phyloP scores from a whole-genome alignment of 768 basidiomycete genomes.

The Boletus bicolor region DNA sequence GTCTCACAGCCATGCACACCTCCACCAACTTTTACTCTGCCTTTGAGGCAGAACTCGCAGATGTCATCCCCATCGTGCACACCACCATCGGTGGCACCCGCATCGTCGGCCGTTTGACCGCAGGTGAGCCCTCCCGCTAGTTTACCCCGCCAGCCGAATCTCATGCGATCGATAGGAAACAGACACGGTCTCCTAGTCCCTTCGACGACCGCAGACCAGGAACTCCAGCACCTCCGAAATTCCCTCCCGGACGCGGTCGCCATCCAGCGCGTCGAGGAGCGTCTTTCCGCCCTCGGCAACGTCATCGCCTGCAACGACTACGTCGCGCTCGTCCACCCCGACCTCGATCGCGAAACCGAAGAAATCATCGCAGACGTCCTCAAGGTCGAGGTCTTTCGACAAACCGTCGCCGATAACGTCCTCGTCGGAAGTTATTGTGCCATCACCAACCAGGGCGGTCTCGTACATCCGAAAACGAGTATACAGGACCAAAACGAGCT shows the following conservation, averaged over 20 bases:
- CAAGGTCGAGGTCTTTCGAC: slow-evolving; percentile 98
- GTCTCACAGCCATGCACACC: slow-evolving; percentile 89
- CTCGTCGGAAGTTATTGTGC: slow-evolving; percentile 95
- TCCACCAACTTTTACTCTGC: slow-evolving; percentile 98
- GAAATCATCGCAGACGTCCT: slow-evolving; percentile 99
- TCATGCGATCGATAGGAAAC: slow-evolving; percentile 57
- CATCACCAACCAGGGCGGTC: slow-evolving; percentile 93
- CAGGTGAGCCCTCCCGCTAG: slow-evolving; percentile 48
- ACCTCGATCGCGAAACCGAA: slow-evolving; percentile 97
- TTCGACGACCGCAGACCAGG: slow-evolving; percentile 93
- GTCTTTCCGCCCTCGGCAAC: slow-evolving; percentile 94
- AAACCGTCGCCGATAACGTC: slow-evolving; percentile 95
- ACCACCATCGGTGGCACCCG: slow-evolving; percentile 93
- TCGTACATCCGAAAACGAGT: slow-evolving; percentile 97
- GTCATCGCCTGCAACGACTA: slow-evolving; percentile 99
- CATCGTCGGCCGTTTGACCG: slow-evolving; percentile 89
- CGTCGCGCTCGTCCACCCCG: slow-evolving; percentile 97
- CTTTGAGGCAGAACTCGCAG: slow-evolving; percentile 91
- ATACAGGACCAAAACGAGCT: slow-evolving; percentile 97
- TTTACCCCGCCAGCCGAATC: background rate
- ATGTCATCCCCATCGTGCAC: slow-evolving; percentile 94
- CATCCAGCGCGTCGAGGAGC: slow-evolving; percentile 95
- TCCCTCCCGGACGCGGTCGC: slow-evolving; percentile 90
- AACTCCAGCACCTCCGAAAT: slow-evolving; percentile 96
- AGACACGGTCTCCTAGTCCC: slow-evolving; percentile 97